These are phyloP conservation scores for Linnemannia schmuckeri DNA, from an alignment of 192 early-diverging fungal species.

Conservation along the genomic window DNA sequence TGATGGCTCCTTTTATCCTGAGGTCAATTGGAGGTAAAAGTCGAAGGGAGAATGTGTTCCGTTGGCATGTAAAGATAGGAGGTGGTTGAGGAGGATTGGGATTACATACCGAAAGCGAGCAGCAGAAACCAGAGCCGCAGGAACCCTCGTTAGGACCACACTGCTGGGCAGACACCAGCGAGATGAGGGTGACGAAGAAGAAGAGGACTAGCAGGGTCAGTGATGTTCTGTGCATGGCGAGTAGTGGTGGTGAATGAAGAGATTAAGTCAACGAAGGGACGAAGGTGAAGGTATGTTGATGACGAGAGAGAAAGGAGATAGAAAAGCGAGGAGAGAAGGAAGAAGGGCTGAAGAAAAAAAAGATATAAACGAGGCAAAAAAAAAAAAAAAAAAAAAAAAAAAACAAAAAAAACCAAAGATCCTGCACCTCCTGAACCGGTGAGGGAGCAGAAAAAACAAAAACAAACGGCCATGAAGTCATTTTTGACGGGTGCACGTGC, in stretches of 20 bases:
- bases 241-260: not conserved
- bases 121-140: constrained; percentile 14
- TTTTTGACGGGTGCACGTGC: too few species aligned
- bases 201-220: constrained; percentile 10
- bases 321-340: not conserved
- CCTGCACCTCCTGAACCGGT: too few species aligned
- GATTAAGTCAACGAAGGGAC: not conserved
- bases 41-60: not conserved
- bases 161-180: constrained; percentile 20
- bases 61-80: not conserved
- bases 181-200: constrained; percentile 23
- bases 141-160: constrained; percentile 25
- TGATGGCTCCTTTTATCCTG: too few species aligned
- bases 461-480: too few species aligned
- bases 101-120: constrained; percentile 25
- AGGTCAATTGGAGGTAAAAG: too few species aligned
- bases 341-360: not conserved
- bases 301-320: not conserved
- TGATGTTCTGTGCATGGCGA: constrained; percentile 20
- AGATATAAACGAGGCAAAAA: not conserved
- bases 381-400: not conserved
- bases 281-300: not conserved
- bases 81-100: not conserved
- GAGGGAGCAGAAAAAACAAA: too few species aligned
- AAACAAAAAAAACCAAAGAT: not conserved